These are phyloP conservation scores for Candida jianshihensis DNA, from an alignment of 805 yeast species.

Conservation along the genomic window DNA sequence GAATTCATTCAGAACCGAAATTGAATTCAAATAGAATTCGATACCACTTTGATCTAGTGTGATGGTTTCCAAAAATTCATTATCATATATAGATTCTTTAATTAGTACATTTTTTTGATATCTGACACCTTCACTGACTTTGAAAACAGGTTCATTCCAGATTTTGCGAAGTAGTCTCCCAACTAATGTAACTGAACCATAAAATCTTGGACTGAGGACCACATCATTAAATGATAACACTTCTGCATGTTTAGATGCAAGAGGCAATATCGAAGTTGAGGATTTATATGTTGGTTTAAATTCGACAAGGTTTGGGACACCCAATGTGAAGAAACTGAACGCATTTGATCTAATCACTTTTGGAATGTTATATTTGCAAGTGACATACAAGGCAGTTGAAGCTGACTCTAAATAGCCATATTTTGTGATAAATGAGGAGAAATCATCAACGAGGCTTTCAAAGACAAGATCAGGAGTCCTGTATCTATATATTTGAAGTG, in stretches of 20 bases:
- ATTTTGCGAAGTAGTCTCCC: constrained; percentile 71
- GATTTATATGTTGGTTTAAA: constrained; percentile 33
- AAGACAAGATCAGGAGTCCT: constrained; percentile 77
- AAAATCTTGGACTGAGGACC: constrained; percentile 85
- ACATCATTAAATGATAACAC: constrained; percentile 58
- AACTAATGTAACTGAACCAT: constrained; percentile 74
- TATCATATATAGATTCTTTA: constrained; percentile 29
- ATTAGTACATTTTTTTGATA: constrained; percentile 23
- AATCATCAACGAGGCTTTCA: constrained; percentile 61
- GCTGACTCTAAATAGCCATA: constrained; percentile 90
- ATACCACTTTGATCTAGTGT: constrained; percentile 43
- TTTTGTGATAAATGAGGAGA: constrained; percentile 62
- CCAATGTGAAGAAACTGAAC: constrained; percentile 35
- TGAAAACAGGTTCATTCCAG: constrained; percentile 73
- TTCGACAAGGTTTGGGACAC: constrained; percentile 35
- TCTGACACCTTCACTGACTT: constrained; percentile 25
- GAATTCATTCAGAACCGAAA: constrained; percentile 61
- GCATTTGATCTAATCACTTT: constrained; percentile 39
- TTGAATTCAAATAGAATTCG: constrained; percentile 65
- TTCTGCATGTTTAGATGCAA: constrained; percentile 9
- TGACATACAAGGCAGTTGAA: constrained; percentile 76
- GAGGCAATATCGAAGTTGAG: constrained; percentile 3
- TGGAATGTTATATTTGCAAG: constrained; percentile 66
- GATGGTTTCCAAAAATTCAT: constrained; percentile 30
- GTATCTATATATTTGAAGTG: constrained; percentile 69